phyloP scores from a whole-genome alignment of 768 basidiomycete genomes.

The Collybia sp. region DNA sequence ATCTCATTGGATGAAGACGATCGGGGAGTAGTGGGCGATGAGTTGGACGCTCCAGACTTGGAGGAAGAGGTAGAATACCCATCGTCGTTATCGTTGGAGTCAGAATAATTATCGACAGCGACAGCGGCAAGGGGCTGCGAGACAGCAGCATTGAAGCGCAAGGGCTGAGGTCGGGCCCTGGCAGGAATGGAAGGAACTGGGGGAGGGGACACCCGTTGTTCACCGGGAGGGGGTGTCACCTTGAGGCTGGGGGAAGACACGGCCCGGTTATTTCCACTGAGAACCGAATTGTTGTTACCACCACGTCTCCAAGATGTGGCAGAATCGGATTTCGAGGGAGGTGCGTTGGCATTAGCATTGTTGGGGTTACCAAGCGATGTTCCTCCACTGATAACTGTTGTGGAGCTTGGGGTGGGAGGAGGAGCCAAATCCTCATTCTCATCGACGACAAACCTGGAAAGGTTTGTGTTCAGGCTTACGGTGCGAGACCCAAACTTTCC shows the following conservation, averaged over 20 bases:
- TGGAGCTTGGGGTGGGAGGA: conserved; percentile 56
- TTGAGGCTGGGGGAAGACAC: conserved; percentile 64
- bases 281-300: conserved; percentile 65
- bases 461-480: conserved; percentile 33
- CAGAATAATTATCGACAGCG: conserved; percentile 47
- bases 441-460: conserved; percentile 27
- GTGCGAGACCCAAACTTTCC: conserved; percentile 73
- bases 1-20: conserved; percentile 58
- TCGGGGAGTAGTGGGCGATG: conserved; percentile 76
- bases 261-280: conserved; percentile 56
- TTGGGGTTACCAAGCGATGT: conserved; percentile 59
- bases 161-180: conserved; percentile 60
- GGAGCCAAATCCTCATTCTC: conserved; percentile 39
- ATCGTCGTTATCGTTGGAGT: conserved; percentile 51
- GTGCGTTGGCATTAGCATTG: conserved; percentile 22
- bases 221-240: conserved; percentile 67
- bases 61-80: conserved; percentile 60
- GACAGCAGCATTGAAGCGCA: conserved; percentile 53
- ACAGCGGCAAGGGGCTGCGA: conserved; percentile 52
- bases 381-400: conserved; percentile 69
- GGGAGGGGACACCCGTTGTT: conserved; percentile 51
- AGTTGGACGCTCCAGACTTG: conserved; percentile 38
- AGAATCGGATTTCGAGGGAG: conserved; percentile 77
- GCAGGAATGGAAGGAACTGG: conserved; percentile 23
- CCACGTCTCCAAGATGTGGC: conserved; percentile 80